Evolutionary conservation across 2,329 filamentous ascomycete genomes (phyloP), one percentile per base, ranked within the genome.

Genomic region (Corinectria fuckeliana): DNA sequence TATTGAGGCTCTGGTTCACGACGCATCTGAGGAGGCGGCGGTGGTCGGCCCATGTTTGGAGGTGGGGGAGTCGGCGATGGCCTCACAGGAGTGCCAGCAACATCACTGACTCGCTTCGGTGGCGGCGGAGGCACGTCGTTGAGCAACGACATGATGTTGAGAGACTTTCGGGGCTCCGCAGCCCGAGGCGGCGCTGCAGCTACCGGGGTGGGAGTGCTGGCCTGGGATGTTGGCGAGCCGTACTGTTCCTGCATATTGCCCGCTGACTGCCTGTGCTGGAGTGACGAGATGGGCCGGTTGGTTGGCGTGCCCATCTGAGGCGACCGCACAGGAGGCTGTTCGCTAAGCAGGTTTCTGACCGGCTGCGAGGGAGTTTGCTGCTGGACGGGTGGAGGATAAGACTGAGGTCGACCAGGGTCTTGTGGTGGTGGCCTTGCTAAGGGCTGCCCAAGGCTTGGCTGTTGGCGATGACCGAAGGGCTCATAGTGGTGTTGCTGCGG

Each of bases 131-230:
- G 80, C 52, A 88, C 86, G 61, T 88, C 85, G 64, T 88, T 88
- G 3, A 89, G 77, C 60, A 89, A 72, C 0, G 85, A 85, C 81
- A 88, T 87, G 61, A 89, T 81, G 62, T 78, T 88, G 13, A 85
- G 88, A 7, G 82, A 87, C 75, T 88, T 88, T n/a, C 82, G 80
- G 45, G 76, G 75, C 64, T 85, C 82, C 2, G 82, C 71, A 36
- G 79, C 73, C 25, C 79, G 74, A 20, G 78, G 68, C 9, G 79
- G 71, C 25, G 77, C 77, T 3, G 76, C 61, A 16, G 73, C 75
- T n/a, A 70, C 64, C 14, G 72, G 69, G 25, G 71, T 64, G n/a
- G 75, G 71, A 11, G 73, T 68, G 25, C 65, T 52, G 36, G 74
- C 62, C 34, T 71, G 69, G 44, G 74, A 66, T 16, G 73, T 65